These are phyloP conservation scores for Silybum marianum DNA, from an alignment of 129 eudicot genomes.

Conservation along the genomic window DNA sequence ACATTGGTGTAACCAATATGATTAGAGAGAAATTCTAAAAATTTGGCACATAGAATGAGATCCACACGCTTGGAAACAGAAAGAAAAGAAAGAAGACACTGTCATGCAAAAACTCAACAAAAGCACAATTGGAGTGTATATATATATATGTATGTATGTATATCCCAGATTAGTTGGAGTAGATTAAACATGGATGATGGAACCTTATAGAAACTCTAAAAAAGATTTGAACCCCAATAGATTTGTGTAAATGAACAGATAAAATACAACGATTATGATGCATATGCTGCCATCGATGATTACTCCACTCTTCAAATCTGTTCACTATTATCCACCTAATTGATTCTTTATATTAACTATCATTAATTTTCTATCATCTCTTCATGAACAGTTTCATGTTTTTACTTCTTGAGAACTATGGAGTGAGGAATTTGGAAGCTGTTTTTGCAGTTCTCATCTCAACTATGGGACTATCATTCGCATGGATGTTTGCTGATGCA, in stretches of 20 bases:
- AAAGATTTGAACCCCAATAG: neutral
- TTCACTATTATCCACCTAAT: neutral
- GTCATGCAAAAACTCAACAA: neutral
- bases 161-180: neutral
- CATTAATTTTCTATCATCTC: slow-evolving; percentile 16
- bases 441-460: slow-evolving; percentile 90
- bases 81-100: neutral
- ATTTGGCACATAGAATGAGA: neutral
- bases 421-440: slow-evolving; percentile 98
- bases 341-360: neutral
- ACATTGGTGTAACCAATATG: neutral
- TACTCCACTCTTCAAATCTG: neutral
- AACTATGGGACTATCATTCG: slow-evolving; percentile 89
- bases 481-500: slow-evolving; percentile 95
- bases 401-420: slow-evolving; percentile 92
- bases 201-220: neutral
- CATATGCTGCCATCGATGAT: neutral
- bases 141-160: too few species aligned
- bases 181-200: neutral
- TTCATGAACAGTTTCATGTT: slow-evolving; percentile 70
- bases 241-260: neutral
- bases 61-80: neutral
- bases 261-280: neutral
- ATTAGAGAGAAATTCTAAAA: neutral
- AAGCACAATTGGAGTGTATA: neutral